Evolutionary conservation across 768 basidiomycete genomes (phyloP).

Genomic region (Sistotremastrum niveocremeum): DNA sequence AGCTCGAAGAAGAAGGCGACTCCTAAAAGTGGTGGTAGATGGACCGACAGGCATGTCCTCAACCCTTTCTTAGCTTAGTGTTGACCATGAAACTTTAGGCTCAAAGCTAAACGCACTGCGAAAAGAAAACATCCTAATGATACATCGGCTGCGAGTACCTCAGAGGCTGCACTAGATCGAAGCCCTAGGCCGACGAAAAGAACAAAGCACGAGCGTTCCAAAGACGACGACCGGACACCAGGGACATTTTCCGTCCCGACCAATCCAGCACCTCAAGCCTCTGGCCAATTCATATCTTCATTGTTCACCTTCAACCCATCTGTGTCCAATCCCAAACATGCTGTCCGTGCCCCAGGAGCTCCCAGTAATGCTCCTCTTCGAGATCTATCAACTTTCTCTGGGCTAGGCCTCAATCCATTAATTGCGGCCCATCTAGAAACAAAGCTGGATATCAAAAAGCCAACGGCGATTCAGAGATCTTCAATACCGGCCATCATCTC

Average conservation of each 20-base stretch:
- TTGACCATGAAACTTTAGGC: constrained; percentile 26
- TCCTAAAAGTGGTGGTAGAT: constrained; percentile 48
- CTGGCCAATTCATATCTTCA: constrained; percentile 69
- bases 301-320: constrained; percentile 41
- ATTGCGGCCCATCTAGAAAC: constrained; percentile 60
- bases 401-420: constrained; percentile 73
- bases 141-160: constrained; percentile 13
- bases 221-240: constrained; percentile 7
- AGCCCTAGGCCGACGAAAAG: constrained; percentile 32
- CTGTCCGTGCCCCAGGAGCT: constrained; percentile 17
- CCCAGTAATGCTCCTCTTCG: constrained; percentile 78
- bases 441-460: constrained; percentile 74
- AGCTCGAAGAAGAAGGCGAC: constrained; percentile 17
- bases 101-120: constrained; percentile 59
- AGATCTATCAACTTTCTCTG: constrained; percentile 65
- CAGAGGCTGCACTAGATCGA: constrained; percentile 11
- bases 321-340: constrained; percentile 47
- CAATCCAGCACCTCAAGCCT: constrained; percentile 18
- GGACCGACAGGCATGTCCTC: constrained; percentile 57
- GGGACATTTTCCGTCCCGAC: constrained; percentile 10
- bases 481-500: constrained; percentile 48
- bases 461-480: constrained; percentile 82
- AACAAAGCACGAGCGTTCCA: constrained; percentile 11
- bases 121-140: constrained; percentile 40
- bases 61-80: constrained; percentile 4